These are phyloP conservation scores for Stephania japonica DNA, from an alignment of 164 flowering plant genomes.

Conservation along the genomic window DNA sequence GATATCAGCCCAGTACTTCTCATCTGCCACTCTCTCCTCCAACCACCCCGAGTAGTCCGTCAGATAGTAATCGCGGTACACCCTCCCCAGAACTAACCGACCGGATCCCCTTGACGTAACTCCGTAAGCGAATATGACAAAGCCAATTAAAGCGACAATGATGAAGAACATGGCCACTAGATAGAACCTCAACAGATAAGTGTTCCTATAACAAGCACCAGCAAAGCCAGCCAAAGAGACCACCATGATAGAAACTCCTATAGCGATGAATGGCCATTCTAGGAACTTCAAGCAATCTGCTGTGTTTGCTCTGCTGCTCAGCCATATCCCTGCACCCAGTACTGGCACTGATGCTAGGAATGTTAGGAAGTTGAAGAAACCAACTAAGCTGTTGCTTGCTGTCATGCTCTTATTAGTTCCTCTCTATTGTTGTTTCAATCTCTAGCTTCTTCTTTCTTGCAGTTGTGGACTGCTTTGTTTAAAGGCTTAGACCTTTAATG, in stretches of 20 bases:
- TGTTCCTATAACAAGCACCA: slow-evolving; percentile 89
- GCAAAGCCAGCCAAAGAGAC: slow-evolving; percentile 86
- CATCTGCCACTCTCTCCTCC: slow-evolving; percentile 49
- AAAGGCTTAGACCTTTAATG: neutral
- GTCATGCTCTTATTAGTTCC: slow-evolving; percentile 28
- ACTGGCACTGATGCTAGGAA: slow-evolving; percentile 76
- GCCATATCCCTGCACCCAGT: slow-evolving; percentile 91
- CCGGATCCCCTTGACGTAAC: slow-evolving; percentile 87
- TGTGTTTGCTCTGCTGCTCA: slow-evolving; percentile 69
- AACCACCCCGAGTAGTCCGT: slow-evolving; percentile 89
- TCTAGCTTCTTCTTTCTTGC: neutral
- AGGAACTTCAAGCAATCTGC: slow-evolving; percentile 83
- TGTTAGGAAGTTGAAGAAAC: slow-evolving; percentile 67
- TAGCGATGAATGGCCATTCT: slow-evolving; percentile 80
- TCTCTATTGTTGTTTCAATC: neutral
- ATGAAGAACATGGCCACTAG: slow-evolving; percentile 73
- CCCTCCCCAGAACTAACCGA: slow-evolving; percentile 33
- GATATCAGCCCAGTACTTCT: slow-evolving; percentile 65
- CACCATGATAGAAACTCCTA: slow-evolving; percentile 70
- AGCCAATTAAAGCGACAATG: slow-evolving; percentile 61
- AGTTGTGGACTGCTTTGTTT: neutral
- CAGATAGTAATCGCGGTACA: slow-evolving; percentile 60
- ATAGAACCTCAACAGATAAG: slow-evolving; percentile 63
- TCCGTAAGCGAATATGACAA: slow-evolving; percentile 71
- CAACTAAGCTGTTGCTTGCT: slow-evolving; percentile 63